A percentile compares a stretch with the other conserved stretches of the same genome.
Conservation (phyloP, 176 grass and related monocot genomes). For the Lolium perenne region DNA sequence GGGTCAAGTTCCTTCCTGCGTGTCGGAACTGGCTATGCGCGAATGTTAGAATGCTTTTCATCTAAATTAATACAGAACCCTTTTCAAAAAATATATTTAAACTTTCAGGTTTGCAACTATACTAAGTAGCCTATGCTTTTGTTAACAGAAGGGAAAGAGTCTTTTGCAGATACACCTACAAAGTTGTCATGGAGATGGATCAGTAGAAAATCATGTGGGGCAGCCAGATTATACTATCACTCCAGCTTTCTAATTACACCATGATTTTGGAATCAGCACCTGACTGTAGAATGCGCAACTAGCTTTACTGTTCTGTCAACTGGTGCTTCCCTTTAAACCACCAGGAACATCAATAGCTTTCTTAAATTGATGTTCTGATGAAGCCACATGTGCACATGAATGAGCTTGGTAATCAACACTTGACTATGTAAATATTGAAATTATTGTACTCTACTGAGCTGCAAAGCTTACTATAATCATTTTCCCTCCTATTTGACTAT, state of each 20-base stretch:
- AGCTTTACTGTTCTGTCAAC: not conserved
- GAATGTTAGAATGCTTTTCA: too few relatives aligned
- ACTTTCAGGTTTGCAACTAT: not conserved
- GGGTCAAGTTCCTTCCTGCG: too few relatives aligned
- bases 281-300: not conserved
- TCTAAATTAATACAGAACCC: too few relatives aligned
- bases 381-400: not conserved
- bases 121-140: not conserved
- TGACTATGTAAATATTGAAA: too few relatives aligned
- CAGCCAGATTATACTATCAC: not conserved
- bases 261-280: not conserved
- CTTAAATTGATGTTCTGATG: not conserved
- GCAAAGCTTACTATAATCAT: not conserved
- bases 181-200: conserved; percentile 9
- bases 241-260: not conserved
- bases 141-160: not conserved
- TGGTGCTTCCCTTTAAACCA: not conserved
- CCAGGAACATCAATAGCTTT: not conserved
- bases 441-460: not conserved
- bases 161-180: not conserved
- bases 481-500: not conserved
- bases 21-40: too few relatives aligned
- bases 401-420: not conserved
- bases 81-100: not conserved
- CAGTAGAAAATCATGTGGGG: conserved; percentile 4